These are phyloP conservation scores for Dissophora ornata DNA, from an alignment of 192 early-diverging fungal genomes.

Conservation along the genomic window DNA sequence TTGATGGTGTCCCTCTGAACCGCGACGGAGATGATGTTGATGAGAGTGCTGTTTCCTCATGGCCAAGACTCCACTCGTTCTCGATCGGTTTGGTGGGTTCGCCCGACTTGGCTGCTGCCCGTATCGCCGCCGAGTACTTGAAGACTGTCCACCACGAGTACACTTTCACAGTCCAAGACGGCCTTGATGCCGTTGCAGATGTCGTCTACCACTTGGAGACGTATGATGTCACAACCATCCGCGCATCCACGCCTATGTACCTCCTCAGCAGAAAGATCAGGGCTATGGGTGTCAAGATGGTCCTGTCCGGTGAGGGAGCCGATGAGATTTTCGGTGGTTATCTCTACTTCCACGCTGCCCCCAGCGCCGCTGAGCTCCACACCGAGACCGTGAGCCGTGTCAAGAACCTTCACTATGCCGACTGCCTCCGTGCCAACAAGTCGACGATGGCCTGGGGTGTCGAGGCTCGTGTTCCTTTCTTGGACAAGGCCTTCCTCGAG, in stretches of 20 bases:
- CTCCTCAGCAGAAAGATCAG: conserved; percentile 97
- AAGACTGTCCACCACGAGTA: conserved; percentile 95
- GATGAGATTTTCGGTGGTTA: conserved; percentile 99
- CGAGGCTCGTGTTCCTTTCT: conserved; percentile 97
- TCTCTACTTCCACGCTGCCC: conserved; percentile 97
- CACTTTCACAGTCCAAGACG: conserved; percentile 97
- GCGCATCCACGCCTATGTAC: conserved; percentile 99
- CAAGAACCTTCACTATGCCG: conserved; percentile 96
- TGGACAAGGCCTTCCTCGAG: conserved; percentile 93
- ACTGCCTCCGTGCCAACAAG: conserved; percentile 98
- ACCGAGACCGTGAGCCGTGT: conserved; percentile 91
- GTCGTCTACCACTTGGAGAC: conserved; percentile 98
- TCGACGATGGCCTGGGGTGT: conserved; percentile 99
- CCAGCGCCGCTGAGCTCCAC: conserved; percentile 84
- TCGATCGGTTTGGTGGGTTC: conserved; percentile 94
- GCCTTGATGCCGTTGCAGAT: conserved; percentile 93
- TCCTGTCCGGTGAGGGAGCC: conserved; percentile 94
- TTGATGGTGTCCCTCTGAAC: conserved; percentile 57
- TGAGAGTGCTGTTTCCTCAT: conserved; percentile 71
- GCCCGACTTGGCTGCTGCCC: conserved; percentile 92
- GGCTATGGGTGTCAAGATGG: conserved; percentile 99
- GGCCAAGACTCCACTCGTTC: conserved; percentile 97
- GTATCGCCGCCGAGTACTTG: conserved; percentile 90
- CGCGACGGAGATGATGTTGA: conserved; percentile 76
- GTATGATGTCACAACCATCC: conserved; percentile 98